These are phyloP conservation scores for Onygenales sp. DNA, from an alignment of 2,329 filamentous ascomycete species.

Conservation along the genomic window DNA sequence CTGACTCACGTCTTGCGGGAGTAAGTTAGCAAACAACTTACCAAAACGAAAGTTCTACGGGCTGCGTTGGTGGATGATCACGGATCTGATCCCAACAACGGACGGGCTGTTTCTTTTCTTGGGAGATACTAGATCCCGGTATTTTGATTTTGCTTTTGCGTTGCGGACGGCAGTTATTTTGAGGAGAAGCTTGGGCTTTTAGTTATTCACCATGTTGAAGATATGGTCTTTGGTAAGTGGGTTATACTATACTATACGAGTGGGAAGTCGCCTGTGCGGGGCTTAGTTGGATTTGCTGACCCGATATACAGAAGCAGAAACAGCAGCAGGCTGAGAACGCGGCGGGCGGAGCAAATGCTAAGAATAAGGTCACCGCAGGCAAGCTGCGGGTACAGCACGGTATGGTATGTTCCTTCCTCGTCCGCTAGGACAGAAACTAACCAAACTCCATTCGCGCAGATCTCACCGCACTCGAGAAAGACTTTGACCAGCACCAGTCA, in stretches of 20 bases:
- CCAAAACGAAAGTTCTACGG: too few relatives aligned
- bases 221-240: constrained; percentile 92
- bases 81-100: too few relatives aligned
- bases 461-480: neutral
- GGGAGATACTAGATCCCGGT: too few relatives aligned
- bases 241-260: neutral
- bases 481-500: neutral
- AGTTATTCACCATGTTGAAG: constrained; percentile 71
- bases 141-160: neutral
- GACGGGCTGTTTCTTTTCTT: too few relatives aligned
- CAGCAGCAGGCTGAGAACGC: constrained; percentile 95
- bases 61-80: too few relatives aligned
- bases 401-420: constrained; percentile 49
- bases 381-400: constrained; percentile 95
- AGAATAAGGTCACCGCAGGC: constrained; percentile 96
- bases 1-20: too few relatives aligned
- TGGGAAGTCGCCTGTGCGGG: neutral
- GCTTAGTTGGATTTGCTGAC: neutral
- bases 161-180: neutral
- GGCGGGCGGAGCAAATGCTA: constrained; percentile 66
- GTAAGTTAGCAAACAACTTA: too few relatives aligned
- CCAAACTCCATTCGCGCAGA: neutral
- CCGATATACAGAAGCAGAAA: constrained; percentile 50
- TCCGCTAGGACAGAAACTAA: neutral
- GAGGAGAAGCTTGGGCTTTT: neutral